phyloP scores from a whole-genome alignment of 176 grass and related monocot species.

The Oryza officinalis region DNA sequence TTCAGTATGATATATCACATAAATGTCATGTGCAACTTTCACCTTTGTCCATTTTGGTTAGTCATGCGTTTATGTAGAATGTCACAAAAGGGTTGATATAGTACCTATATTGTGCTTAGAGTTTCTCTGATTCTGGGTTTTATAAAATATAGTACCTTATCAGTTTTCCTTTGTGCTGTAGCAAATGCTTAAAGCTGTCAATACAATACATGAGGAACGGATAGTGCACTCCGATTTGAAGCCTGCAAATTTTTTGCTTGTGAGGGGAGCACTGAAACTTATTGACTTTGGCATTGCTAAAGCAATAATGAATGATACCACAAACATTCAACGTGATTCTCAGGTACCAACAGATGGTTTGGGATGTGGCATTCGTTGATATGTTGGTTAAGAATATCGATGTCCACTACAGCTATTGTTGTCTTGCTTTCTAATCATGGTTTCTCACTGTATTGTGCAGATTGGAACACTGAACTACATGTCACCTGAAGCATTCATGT shows the following conservation, averaged over 20 bases:
- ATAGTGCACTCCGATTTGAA: conserved; percentile 98
- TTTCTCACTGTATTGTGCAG: conserved; percentile 43
- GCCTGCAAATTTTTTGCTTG: conserved; percentile 89
- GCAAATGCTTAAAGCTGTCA: conserved; percentile 99
- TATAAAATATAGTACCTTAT: not conserved
- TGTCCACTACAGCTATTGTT: not conserved
- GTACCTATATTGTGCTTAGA: not conserved
- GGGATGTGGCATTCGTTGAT: not conserved
- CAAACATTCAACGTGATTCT: conserved; percentile 88
- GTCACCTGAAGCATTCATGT: conserved; percentile 95
- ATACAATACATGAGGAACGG: conserved; percentile 86
- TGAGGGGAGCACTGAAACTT: conserved; percentile 79
- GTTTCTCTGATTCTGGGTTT: conserved; percentile 6
- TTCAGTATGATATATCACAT: not conserved
- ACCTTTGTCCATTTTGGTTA: not conserved
- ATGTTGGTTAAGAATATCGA: conserved; percentile 11
- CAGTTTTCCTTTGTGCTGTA: conserved; percentile 37
- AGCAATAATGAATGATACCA: conserved; percentile 80
- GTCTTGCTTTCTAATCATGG: conserved; percentile 19
- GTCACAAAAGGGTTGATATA: not conserved
- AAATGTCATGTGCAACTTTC: conserved; percentile 14
- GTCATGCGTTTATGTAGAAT: not conserved
- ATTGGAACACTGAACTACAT: conserved; percentile 99
- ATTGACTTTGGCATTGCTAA: conserved; percentile 90
- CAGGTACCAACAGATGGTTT: conserved; percentile 53